Base-by-base conservation (phyloP, 1,284 basidiomycete genomes). In the Coriolopsis trogii region DNA sequence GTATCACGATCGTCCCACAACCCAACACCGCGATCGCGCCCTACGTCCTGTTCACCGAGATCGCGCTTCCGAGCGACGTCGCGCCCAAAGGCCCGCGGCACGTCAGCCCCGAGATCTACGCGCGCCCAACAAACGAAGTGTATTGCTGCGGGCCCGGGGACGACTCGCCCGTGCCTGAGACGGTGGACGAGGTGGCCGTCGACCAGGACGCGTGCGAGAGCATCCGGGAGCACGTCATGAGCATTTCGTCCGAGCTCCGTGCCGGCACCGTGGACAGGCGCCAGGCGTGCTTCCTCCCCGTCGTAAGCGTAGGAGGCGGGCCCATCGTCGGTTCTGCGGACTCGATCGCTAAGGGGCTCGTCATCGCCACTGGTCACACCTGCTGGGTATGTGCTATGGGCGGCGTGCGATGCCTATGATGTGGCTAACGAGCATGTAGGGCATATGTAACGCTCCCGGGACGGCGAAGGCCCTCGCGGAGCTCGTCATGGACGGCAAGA, bases 141-240 rank as follows among this genome's bases (percentile, higher is more conserved):
- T 89, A 89, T 60, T 82, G 80, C 9, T 89, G 87, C 63, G 84
- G 85, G 0, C 78, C 83, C 1, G 84, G 84, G 6, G 87, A 89
- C 63, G 76, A 81, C 59, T 71, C 73, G 0, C 69, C 73, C 4
- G 73, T 89, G 6, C 86, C 87, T 3, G 68, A 68, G 1, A 80
- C 71, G 20, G 85, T 88, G 13, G 85, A 88, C 61, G 78, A 84
- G 8, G 86, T 88, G 0, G 60, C 67, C 20, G 78, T 82, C 8
- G 81, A 87, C 52, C 37, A 66, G 18, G 55, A 46, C 3, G 80
- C 83, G 8, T 87, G 85, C 65, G 76, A 82, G 53, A 72, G 68
- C 46, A 71, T 89, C 30, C 70, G 72, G 51, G 67, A 73, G 46
- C 78, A 85, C 28, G 81, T 85, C 23, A 63, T 74, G 4, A 80